Evolutionary conservation across 805 yeast genomes (phyloP).

Genomic region (Cyberlindnera mycetangii): DNA sequence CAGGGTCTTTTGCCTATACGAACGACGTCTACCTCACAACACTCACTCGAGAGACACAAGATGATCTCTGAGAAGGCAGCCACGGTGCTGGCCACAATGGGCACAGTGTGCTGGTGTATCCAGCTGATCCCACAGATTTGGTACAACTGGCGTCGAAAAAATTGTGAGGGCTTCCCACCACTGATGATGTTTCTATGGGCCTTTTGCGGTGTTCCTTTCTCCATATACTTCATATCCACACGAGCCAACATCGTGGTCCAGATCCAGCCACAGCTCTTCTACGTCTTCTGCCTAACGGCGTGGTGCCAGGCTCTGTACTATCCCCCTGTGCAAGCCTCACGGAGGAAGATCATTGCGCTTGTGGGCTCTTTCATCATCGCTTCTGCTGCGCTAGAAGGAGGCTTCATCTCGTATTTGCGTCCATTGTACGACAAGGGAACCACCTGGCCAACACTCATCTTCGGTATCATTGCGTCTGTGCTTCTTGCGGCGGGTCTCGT

Average conservation of each 20-base stretch:
- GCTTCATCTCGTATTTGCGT: conserved; percentile 67
- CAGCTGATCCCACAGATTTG: conserved; percentile 86
- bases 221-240: conserved; percentile 72
- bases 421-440: conserved; percentile 49
- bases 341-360: conserved; percentile 35
- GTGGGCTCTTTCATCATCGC: conserved; percentile 38
- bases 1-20: too few relatives aligned
- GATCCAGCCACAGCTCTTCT: conserved; percentile 87
- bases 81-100: conserved; percentile 80
- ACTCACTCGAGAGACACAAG: not conserved
- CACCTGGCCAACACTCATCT: conserved; percentile 75
- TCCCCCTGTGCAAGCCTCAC: conserved; percentile 59
- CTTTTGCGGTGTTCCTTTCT: conserved; percentile 74
- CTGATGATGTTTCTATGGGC: conserved; percentile 89
- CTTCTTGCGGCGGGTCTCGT: conserved; percentile 73
- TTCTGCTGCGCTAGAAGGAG: conserved; percentile 62
- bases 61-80: conserved; percentile 44
- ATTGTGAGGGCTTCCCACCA: conserved; percentile 85
- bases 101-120: conserved; percentile 90
- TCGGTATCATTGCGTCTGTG: conserved; percentile 80
- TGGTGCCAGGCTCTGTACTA: conserved; percentile 69
- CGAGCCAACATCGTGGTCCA: conserved; percentile 75
- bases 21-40: not conserved
- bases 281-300: conserved; percentile 61
- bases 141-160: conserved; percentile 68